These are phyloP conservation scores for Lignosus rhinocerotis DNA, from an alignment of 1,284 basidiomycete species.

Conservation along the genomic window DNA sequence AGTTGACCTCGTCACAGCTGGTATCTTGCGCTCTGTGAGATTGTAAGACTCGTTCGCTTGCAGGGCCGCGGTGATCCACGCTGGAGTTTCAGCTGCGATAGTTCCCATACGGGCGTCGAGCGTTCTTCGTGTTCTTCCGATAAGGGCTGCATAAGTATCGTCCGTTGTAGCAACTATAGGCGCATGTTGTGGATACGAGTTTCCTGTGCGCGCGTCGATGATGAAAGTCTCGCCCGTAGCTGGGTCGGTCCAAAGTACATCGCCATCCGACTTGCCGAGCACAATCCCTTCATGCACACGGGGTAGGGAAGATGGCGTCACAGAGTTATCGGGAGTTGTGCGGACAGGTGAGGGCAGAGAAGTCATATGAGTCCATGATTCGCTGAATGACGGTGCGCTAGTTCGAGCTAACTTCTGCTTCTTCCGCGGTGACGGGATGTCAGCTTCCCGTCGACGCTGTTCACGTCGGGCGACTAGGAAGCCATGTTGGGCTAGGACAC, in stretches of 20 bases:
- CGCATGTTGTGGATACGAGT: constrained; percentile 46
- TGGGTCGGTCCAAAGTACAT: constrained; percentile 61
- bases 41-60: constrained; percentile 56
- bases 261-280: constrained; percentile 16
- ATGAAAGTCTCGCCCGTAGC: constrained; percentile 66
- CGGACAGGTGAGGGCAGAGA: not conserved
- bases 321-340: not conserved
- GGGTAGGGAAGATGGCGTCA: not conserved
- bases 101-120: not conserved
- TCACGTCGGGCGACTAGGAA: constrained; percentile 40
- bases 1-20: constrained; percentile 35
- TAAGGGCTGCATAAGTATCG: constrained; percentile 3
- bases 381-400: not conserved
- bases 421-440: constrained; percentile 22
- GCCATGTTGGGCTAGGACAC: constrained; percentile 67
- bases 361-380: not conserved
- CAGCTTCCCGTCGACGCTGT: not conserved
- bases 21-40: constrained; percentile 47
- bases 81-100: constrained; percentile 31
- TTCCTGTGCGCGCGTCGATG: constrained; percentile 66
- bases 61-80: constrained; percentile 55
- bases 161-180: constrained; percentile 16
- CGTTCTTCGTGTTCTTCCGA: constrained; percentile 7
- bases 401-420: constrained; percentile 18
- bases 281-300: not conserved